Base-by-base conservation (phyloP, 2,329 filamentous ascomycete genomes). In the Stemphylium beticola region DNA sequence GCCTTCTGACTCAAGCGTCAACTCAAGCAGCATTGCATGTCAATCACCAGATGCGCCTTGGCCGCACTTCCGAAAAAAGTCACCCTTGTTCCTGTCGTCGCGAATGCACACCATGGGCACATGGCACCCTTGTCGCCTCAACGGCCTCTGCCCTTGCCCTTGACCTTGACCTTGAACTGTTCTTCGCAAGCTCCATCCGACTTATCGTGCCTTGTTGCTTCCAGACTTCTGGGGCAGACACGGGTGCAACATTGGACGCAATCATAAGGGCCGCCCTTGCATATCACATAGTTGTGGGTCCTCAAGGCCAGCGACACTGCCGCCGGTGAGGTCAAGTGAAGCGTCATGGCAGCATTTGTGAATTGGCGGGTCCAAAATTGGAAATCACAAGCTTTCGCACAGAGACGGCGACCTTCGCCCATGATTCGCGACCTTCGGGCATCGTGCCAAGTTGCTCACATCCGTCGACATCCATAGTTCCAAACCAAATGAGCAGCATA, bases 41-140 rank as follows among this genome's bases (percentile, higher is more conserved):
- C 14, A 44, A 34, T 46, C 42, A 46, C 12, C 39, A 43, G 11
- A 29, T 6, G 32, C 55, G 39, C 56, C 55, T 44, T 45, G 58
- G 58, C 61, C 52, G 53, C 46, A 42, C 56, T 48, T 55, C 51
- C 33, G 41, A 46, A 46, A 46, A 29, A 54, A 58, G 52, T 41
- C 31, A 60, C 57, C 67, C 64, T 63, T 58, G 61, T 49, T 47
- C 50, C 44, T 40, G 46, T 53, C 54, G 46, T 53, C 54, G 51
- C 49, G 24, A 57, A 58, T 57, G 51, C 58, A 58, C 52, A 47
- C 60, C 61, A 56, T 64, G 61, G 62, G 59, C 71, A 73, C 73
- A 75, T 75, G 73, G 72, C 72, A 74, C 69, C 72, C 71, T 51
- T 46, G 71, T 62, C 62, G 41, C 43, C 50, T 48, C 60, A 64